Base-by-base conservation (phyloP, 140 eudicot genomes). In the Bidens hawaiensis region DNA sequence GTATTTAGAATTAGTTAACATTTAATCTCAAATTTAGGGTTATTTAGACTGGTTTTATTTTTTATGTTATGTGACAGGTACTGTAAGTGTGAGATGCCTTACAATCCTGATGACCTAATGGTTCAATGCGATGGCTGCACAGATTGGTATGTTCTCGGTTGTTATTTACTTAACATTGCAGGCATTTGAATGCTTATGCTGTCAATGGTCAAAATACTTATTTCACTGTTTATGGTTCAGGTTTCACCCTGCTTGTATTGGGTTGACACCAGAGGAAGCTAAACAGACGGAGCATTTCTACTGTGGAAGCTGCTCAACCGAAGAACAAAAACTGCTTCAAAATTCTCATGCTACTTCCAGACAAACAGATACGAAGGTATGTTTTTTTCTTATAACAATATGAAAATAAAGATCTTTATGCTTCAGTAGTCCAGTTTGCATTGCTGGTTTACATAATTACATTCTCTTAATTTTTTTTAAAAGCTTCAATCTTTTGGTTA, bases 201-300 rank as follows among this genome's bases (percentile, higher is more conserved):
- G 3, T 14, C 34, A 0, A 0, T 28, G 19, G 19, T 43, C 8
- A 21, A 16, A 49, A 17, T n/a, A n/a, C 18, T 21, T 49, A 26
- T 40, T 16, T n/a, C 14, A 15, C 17, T 36, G 54, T 75, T 59
- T 72, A 42, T 73, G 65, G 47, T 64, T 56, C 76, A 91, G 98
- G 98, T 91, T 87, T 67, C 98, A 91, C 77, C 98, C 98, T 41
- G 69, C 83, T 69, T 91, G 98, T 78, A 84, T 91, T 62, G 95
- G 79, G 34, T 80, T 91, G 95, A 64, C 76, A 26, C 77, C 81
- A 3, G 98, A 91, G 73, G 96, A 87, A 48, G 98, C 98, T 19
- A 66, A 82, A 68, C 74, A 69, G 48, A 43, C 84, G 8, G 95
- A 91, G 56, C 95, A 85, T 78, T 91, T 91, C 84, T 82, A 75